phyloP scores from a whole-genome alignment of 352 stramenopile genomes.

The Globisporangium solare region DNA sequence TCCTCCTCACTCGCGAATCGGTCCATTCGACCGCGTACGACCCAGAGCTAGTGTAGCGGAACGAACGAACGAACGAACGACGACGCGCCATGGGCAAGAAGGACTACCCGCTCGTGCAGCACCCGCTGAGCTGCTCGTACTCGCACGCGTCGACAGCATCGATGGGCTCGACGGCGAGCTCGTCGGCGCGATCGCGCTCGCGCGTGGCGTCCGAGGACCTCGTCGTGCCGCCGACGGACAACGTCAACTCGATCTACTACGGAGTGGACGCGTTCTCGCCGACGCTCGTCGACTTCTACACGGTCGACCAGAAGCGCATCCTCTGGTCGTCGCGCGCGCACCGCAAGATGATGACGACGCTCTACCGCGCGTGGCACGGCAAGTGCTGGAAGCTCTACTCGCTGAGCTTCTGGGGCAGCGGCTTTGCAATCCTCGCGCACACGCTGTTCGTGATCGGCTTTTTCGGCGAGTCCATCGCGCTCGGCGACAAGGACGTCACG shows the following conservation, averaged over 20 bases:
- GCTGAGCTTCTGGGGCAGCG: conserved; percentile 67
- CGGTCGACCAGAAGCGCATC: conserved; percentile 77
- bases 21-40: too few relatives aligned
- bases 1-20: too few relatives aligned
- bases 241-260: conserved; percentile 83
- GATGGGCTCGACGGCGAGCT: conserved; percentile 29
- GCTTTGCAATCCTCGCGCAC: conserved; percentile 52
- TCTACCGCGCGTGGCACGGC: conserved; percentile 69
- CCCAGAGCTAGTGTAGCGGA: background rate
- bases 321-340: conserved; percentile 83
- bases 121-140: conserved; percentile 27
- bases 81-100: conserved; percentile 24
- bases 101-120: conserved; percentile 54
- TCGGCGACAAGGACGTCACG: conserved; percentile 23
- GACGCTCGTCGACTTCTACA: conserved; percentile 86
- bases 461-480: conserved; percentile 48
- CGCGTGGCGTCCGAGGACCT: conserved; percentile 75
- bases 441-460: conserved; percentile 56
- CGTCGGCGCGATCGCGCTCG: conserved; percentile 13
- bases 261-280: conserved; percentile 82
- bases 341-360: conserved; percentile 88
- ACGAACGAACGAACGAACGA: background rate
- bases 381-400: conserved; percentile 67
- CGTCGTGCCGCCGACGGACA: conserved; percentile 67
- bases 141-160: conserved; percentile 50